Evolutionary conservation across 345 rosid species (phyloP).

Genomic region (Salix koriyanagi): DNA sequence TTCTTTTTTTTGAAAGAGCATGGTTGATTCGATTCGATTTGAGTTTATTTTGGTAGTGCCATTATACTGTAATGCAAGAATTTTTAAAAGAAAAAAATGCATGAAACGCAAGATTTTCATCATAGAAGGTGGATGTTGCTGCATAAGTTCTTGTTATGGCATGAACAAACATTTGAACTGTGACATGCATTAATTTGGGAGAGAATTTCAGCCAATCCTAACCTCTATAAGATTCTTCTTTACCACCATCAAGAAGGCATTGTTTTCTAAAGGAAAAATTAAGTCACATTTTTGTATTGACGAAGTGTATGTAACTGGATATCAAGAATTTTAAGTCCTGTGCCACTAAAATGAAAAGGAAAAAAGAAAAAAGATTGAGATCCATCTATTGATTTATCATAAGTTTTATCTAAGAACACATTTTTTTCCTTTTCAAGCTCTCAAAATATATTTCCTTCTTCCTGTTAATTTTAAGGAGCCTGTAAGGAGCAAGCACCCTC

Average conservation of each 20-base stretch:
- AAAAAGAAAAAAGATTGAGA: neutral
- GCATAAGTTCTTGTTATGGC: neutral
- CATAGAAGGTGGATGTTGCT: neutral
- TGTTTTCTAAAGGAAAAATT: neutral
- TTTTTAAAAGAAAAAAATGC: too few relatives aligned
- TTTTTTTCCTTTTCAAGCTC: neutral
- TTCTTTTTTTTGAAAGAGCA: neutral
- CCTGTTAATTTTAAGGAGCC: slow-evolving; percentile 15
- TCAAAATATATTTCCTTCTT: neutral
- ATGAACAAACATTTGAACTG: too few relatives aligned
- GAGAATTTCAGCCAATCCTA: too few relatives aligned
- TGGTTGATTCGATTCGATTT: neutral
- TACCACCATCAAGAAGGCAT: too few relatives aligned
- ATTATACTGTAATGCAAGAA: neutral
- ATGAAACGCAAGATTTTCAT: too few relatives aligned
- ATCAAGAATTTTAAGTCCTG: neutral
- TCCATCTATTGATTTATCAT: neutral
- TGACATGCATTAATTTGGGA: too few relatives aligned
- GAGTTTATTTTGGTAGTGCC: too few relatives aligned
- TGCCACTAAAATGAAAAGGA: neutral
- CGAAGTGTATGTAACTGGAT: neutral
- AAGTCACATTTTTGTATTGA: neutral
- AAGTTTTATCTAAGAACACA: neutral
- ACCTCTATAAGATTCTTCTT: too few relatives aligned
- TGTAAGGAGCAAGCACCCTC: slow-evolving; percentile 25